These are phyloP conservation scores for Dactylonectria estremocensis DNA, from an alignment of 2,329 filamentous ascomycete genomes.

Conservation along the genomic window DNA sequence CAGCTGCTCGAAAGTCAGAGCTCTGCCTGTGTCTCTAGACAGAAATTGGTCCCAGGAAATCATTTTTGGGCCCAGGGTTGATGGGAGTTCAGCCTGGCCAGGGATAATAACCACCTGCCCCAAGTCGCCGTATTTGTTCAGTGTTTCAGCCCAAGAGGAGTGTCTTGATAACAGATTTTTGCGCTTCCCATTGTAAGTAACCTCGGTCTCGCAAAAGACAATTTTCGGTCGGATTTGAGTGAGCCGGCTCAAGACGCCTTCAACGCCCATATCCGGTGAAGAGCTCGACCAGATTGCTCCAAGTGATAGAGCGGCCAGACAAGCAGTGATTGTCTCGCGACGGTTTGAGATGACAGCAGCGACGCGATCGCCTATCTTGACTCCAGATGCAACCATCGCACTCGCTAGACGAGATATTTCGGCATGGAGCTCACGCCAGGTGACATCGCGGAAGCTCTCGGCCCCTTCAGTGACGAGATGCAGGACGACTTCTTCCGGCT, in stretches of 20 bases:
- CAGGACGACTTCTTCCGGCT: background rate
- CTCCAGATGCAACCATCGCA: conserved; percentile 1
- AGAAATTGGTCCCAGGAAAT: background rate
- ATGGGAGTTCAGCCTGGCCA: background rate
- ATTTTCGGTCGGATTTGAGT: background rate
- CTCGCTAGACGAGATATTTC: background rate
- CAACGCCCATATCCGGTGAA: conserved; percentile 17
- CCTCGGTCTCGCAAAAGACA: conserved; percentile 6
- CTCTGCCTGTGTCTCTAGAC: background rate
- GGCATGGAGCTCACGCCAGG: conserved; percentile 2
- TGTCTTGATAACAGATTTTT: background rate
- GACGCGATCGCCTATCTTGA: conserved; percentile 9
- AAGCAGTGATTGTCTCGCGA: background rate
- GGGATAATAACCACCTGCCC: background rate
- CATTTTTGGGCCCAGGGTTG: background rate
- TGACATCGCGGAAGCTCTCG: background rate
- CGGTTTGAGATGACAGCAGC: background rate
- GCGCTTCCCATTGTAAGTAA: conserved; percentile 10
- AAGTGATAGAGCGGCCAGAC: background rate
- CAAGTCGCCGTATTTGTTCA: background rate
- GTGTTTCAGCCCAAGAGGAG: background rate
- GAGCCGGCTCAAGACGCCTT: background rate
- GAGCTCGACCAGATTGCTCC: conserved; percentile 1
- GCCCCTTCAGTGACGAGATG: background rate
- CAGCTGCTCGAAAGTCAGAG: background rate